Base-by-base conservation (phyloP, 345 rosid genomes). In the Erodium maritimum region DNA sequence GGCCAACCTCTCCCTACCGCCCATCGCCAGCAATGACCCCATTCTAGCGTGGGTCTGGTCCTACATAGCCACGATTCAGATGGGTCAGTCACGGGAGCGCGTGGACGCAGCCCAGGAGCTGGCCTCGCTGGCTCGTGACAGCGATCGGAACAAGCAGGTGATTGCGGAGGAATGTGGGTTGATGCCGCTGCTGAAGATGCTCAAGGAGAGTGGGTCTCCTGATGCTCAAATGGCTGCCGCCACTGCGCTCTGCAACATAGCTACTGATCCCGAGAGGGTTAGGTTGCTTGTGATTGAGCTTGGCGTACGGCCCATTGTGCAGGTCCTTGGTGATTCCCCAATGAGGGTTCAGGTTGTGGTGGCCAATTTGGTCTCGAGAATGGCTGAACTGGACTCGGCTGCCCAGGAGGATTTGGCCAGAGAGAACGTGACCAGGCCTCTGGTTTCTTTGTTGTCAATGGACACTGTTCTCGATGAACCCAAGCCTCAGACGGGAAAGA, bases 21-120 rank as follows among this genome's bases (percentile, higher is more conserved):
- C 88, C 0, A 80, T 84, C 50, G 85, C 85, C 20, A 77, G 82
- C 25, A 78, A 82, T 62, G 91, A 84, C 64, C 91, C 91, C 0
- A 82, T 80, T 29, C 76, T 84, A 19, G 85, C 85, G 12, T 80
- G 87, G 87, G 83, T 84, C 1, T 84, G 91, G 87, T 66, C 75
- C 59, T 65, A 23, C 20, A 73, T 84, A 14, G 74, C 80, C 10
- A 69, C 80, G 0, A 54, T 84, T 21, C 80, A 77, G 60, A 76
- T 74, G 83, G 87, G 81, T 16, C 76, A 69, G 61, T 61, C 64
- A 2, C 73, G 69, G 59, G 78, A 75, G 33, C 73, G 81, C 1
- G 65, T 61, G 22, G 85, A 80, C 19, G 82, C 85, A 0, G 87
- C 82, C 23, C 78, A 71, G n/a, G 71, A 65, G 42, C 80, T 84